phyloP scores from a whole-genome alignment of 2,329 filamentous ascomycete species.

The Aspergillus persii region DNA sequence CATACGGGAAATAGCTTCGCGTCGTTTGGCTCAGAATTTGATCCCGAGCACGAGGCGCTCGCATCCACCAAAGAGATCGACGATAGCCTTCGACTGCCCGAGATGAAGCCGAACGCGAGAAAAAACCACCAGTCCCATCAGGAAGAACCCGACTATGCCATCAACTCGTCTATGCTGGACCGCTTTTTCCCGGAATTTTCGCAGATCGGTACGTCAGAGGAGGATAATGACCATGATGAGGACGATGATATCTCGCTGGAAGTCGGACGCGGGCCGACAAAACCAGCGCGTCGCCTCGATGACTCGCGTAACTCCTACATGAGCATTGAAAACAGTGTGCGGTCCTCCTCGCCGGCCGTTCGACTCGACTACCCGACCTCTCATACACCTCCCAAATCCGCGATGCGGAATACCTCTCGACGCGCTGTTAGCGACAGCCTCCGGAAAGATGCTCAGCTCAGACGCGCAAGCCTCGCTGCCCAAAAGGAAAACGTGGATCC shows the following conservation, averaged over 20 bases:
- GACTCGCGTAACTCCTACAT: constrained; percentile 53
- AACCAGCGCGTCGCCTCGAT: constrained; percentile 36
- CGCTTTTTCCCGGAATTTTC: constrained; percentile 51
- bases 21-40: constrained; percentile 39
- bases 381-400: constrained; percentile 36
- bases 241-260: constrained; percentile 56
- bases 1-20: constrained; percentile 28
- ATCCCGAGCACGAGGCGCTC: constrained; percentile 43
- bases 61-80: constrained; percentile 39
- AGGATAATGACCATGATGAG: constrained; percentile 37
- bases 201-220: constrained; percentile 40
- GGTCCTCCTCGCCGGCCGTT: constrained; percentile 41
- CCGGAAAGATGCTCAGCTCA: constrained; percentile 41
- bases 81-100: constrained; percentile 25
- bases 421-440: constrained; percentile 36
- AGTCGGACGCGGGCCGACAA: constrained; percentile 52
- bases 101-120: constrained; percentile 20
- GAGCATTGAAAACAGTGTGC: constrained; percentile 46
- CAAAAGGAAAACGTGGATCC: constrained; percentile 42
- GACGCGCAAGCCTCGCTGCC: constrained; percentile 36
- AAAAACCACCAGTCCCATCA: constrained; percentile 15
- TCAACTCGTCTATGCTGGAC: constrained; percentile 48
- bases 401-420: constrained; percentile 27
- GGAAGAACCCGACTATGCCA: constrained; percentile 43
- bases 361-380: constrained; percentile 37